Conservation (phyloP, 108 stramenopile genomes). For the Skeletonema menzelii region DNA sequence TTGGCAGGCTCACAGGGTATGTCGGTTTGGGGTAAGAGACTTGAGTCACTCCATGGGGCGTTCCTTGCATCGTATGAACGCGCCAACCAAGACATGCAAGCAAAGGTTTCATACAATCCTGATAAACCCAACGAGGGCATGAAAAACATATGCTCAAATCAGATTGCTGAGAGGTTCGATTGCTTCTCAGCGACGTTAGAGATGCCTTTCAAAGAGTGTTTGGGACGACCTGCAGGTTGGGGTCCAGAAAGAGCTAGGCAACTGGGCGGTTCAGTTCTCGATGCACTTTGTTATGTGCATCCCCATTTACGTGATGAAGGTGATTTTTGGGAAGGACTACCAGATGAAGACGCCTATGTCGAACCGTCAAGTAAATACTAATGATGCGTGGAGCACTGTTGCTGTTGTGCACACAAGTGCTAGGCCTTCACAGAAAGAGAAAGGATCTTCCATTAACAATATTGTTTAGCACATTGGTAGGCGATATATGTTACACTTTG, state of each 20-base stretch:
- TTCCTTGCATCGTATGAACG: constrained; percentile 71
- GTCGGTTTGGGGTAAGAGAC: constrained; percentile 62
- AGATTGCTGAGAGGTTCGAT: constrained; percentile 73
- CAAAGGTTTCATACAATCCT: constrained; percentile 66
- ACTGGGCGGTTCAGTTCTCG: constrained; percentile 70
- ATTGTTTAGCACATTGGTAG: too few species aligned
- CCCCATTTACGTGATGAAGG: constrained; percentile 67
- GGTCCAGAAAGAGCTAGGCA: constrained; percentile 54
- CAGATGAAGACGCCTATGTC: constrained; percentile 67
- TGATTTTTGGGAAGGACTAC: constrained; percentile 64
- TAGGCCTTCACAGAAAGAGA: too few species aligned
- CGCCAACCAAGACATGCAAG: constrained; percentile 79
- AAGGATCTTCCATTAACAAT: too few species aligned
- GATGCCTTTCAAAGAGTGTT: constrained; percentile 90
- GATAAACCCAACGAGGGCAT: constrained; percentile 48
- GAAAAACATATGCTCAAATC: constrained; percentile 81
- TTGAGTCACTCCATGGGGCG: constrained; percentile 75
- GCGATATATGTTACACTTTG: too few species aligned
- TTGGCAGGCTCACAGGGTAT: constrained; percentile 70
- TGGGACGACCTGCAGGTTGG: constrained; percentile 78
- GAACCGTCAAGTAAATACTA: constrained; percentile 50
- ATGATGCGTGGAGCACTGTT: too few species aligned
- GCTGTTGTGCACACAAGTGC: too few species aligned
- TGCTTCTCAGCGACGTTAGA: constrained; percentile 83
- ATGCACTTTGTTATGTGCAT: constrained; percentile 63